Percentiles rank a stretch among this genome's conserved stretches.
These are phyloP conservation scores for Stachybotrys chartarum DNA, from an alignment of 2,329 filamentous ascomycete genomes.

Conservation along the genomic window DNA sequence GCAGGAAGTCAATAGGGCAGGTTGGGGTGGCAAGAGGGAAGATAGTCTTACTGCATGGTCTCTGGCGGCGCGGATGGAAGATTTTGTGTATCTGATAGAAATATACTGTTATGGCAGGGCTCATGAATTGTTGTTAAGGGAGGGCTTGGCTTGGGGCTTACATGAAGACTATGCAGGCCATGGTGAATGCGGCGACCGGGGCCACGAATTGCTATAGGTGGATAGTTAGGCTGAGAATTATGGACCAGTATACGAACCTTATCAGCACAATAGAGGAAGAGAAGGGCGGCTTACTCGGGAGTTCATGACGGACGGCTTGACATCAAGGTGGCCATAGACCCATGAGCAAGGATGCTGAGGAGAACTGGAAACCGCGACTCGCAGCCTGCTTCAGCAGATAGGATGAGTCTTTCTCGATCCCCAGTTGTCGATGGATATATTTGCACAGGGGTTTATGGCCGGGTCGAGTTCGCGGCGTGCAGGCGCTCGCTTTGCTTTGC, in stretches of 20 bases:
- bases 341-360: too few relatives aligned
- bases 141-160: conserved; percentile 19
- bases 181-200: conserved; percentile 45
- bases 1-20: too few relatives aligned
- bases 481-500: neutral
- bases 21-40: too few relatives aligned
- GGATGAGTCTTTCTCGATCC: neutral
- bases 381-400: too few relatives aligned
- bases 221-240: conserved; percentile 8
- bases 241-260: too few relatives aligned
- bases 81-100: conserved; percentile 28
- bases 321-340: too few relatives aligned
- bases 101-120: neutral
- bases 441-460: neutral
- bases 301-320: neutral
- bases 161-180: conserved; percentile 44
- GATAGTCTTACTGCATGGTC: conserved; percentile 20
- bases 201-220: conserved; percentile 34
- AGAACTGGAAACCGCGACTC: too few relatives aligned
- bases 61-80: conserved; percentile 31
- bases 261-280: too few relatives aligned
- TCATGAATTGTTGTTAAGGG: conserved; percentile 2
- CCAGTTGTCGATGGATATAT: neutral
- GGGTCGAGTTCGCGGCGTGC: neutral
- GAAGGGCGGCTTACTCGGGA: neutral